A percentile compares a stretch with the other conserved stretches of the same genome.
Evolutionary conservation across 2,329 filamentous ascomycete species (phyloP).

Genomic region (Colletotrichum spaethianum): DNA sequence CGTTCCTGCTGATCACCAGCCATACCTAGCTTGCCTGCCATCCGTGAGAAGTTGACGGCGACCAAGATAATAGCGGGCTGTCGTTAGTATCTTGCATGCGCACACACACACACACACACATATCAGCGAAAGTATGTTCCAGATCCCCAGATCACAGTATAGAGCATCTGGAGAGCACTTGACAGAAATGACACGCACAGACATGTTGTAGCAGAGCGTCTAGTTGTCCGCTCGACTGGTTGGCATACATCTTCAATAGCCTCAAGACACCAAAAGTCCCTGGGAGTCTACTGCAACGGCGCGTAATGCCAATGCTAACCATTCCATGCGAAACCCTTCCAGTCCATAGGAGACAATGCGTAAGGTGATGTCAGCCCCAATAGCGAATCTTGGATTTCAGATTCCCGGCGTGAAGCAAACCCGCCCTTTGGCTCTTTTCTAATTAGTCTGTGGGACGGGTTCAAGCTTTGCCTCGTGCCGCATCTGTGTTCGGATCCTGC

Average conservation of each 20-base stretch:
- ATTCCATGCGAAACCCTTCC: constrained; percentile 1
- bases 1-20: constrained; percentile 11
- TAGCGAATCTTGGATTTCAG: constrained; percentile 30
- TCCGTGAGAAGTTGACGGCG: not conserved
- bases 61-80: not conserved
- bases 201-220: not conserved
- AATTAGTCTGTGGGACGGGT: constrained; percentile 3
- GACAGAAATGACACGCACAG: constrained; percentile 14
- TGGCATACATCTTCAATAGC: constrained; percentile 5
- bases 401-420: constrained; percentile 5
- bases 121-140: not conserved
- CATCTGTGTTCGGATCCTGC: constrained; percentile 42
- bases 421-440: not conserved
- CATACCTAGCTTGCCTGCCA: not conserved
- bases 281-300: not conserved
- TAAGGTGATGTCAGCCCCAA: not conserved
- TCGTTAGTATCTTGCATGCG: not conserved
- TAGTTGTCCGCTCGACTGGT: not conserved
- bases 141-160: not conserved
- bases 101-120: not conserved
- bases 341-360: constrained; percentile 10
- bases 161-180: not conserved
- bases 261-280: not conserved
- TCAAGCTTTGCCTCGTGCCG: constrained; percentile 40
- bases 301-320: constrained; percentile 16